Conservation (phyloP, 2,329 filamentous ascomycete species). For the Lecanicillium sp. region DNA sequence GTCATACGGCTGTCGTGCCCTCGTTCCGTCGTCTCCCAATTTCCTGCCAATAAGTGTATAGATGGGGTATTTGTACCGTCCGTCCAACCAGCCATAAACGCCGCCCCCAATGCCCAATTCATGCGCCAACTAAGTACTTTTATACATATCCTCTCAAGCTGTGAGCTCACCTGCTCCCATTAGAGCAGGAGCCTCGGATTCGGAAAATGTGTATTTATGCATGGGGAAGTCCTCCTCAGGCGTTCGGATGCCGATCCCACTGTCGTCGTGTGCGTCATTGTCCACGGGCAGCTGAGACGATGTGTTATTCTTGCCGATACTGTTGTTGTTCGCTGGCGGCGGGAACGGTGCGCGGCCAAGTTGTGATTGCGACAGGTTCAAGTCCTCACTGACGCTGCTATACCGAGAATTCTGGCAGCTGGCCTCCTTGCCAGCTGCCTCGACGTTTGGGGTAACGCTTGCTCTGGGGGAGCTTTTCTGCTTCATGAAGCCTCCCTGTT, state of each 20-base stretch:
- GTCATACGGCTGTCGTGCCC: slow-evolving; percentile 10
- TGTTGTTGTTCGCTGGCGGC: slow-evolving; percentile 34
- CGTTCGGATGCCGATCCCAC: slow-evolving; percentile 65
- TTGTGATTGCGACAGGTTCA: slow-evolving; percentile 43
- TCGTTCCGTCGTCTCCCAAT: slow-evolving; percentile 9
- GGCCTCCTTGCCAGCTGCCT: slow-evolving; percentile 30
- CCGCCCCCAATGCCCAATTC: slow-evolving; percentile 4
- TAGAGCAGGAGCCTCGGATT: slow-evolving; percentile 29
- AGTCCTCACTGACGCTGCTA: slow-evolving; percentile 41
- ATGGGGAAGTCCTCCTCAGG: slow-evolving; percentile 59
- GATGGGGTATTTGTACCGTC: slow-evolving; percentile 11
- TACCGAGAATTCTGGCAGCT: slow-evolving; percentile 33
- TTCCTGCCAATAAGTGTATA: slow-evolving; percentile 9
- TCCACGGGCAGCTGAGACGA: slow-evolving; percentile 28
- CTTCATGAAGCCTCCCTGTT: slow-evolving; percentile 82
- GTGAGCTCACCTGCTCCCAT: slow-evolving; percentile 27
- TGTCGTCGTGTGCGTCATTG: slow-evolving; percentile 58
- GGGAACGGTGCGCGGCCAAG: slow-evolving; percentile 46
- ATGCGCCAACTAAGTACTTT: slow-evolving; percentile 7
- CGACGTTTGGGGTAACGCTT: slow-evolving; percentile 27
- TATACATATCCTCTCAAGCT: slow-evolving; percentile 12
- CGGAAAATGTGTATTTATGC: slow-evolving; percentile 50
- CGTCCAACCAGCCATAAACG: slow-evolving; percentile 13
- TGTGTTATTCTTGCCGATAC: slow-evolving; percentile 16
- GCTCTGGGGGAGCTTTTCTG: slow-evolving; percentile 37